Percentiles rank a stretch among this genome's conserved stretches.
Conservation (phyloP, 2,329 filamentous ascomycete species). For the Cytospora chrysosperma region DNA sequence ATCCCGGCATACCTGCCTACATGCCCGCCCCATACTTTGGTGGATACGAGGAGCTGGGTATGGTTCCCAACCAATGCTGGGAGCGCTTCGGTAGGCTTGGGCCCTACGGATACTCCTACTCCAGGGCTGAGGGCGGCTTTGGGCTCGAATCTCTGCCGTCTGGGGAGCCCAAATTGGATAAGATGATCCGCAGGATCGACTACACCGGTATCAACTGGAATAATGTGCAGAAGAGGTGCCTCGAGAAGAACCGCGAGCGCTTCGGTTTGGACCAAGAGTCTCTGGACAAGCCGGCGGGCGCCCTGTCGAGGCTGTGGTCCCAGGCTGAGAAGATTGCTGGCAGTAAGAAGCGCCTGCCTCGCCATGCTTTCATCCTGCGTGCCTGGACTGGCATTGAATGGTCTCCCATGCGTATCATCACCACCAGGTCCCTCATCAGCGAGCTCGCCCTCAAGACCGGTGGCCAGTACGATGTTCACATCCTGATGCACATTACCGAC, state of each 20-base stretch:
- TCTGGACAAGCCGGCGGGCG: conserved; percentile 13
- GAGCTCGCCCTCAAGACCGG: conserved; percentile 75
- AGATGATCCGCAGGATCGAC: conserved; percentile 45
- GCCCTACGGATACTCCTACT: conserved; percentile 64
- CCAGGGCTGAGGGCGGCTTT: conserved; percentile 59
- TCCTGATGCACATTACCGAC: conserved; percentile 74
- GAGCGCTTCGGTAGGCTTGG: conserved; percentile 70
- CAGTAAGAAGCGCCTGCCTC: conserved; percentile 31
- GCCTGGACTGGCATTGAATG: conserved; percentile 75
- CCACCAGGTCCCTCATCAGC: conserved; percentile 73
- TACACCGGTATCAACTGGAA: conserved; percentile 72
- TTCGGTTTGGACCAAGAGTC: conserved; percentile 44
- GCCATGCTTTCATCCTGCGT: conserved; percentile 74
- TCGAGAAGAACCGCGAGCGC: conserved; percentile 64
- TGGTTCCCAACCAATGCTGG: conserved; percentile 64
- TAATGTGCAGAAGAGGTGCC: conserved; percentile 64
- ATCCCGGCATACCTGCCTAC: conserved; percentile 57
- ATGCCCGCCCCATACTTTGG: conserved; percentile 64
- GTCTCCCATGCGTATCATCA: conserved; percentile 75
- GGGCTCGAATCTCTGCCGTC: conserved; percentile 58
- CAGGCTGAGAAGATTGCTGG: conserved; percentile 21
- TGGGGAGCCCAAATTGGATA: conserved; percentile 56
- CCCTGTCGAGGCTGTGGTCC: conserved; percentile 17
- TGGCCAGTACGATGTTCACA: conserved; percentile 76
- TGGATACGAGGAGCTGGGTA: conserved; percentile 57